Conservation (phyloP, 2,329 filamentous ascomycete species). For the Colletotrichum phormii region DNA sequence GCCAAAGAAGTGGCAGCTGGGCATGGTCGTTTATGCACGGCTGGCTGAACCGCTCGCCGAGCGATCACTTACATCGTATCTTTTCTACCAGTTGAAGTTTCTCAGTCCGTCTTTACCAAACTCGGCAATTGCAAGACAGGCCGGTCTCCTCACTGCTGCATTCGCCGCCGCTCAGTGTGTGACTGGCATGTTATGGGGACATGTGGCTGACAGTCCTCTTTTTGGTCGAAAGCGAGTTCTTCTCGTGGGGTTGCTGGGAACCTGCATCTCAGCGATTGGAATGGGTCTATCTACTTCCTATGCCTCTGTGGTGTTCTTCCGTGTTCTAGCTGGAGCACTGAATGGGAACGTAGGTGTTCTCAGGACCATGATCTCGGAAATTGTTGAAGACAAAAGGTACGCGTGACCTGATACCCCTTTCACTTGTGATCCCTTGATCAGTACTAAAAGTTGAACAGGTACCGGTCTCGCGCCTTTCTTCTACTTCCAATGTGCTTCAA, state of each 20-base stretch:
- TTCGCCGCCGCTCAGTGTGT: constrained; percentile 40
- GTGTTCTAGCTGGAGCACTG: constrained; percentile 37
- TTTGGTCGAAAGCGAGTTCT: constrained; percentile 39
- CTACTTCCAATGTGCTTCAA: constrained; percentile 41
- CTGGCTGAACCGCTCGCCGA: constrained; percentile 44
- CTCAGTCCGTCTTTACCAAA: constrained; percentile 28
- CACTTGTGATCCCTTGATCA: background rate
- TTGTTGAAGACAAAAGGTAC: constrained; percentile 38
- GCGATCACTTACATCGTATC: constrained; percentile 40
- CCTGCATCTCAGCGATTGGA: constrained; percentile 74
- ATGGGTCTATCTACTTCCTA: constrained; percentile 79
- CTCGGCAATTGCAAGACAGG: constrained; percentile 36
- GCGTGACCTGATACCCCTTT: background rate
- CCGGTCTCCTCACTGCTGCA: constrained; percentile 38
- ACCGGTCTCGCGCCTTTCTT: constrained; percentile 38
- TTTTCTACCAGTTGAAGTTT: constrained; percentile 39
- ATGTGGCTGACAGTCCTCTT: constrained; percentile 33
- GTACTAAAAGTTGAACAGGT: background rate
- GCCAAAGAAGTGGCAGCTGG: constrained; percentile 42
- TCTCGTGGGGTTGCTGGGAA: constrained; percentile 46
- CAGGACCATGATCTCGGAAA: constrained; percentile 40
- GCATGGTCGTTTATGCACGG: constrained; percentile 42
- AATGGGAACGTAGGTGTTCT: constrained; percentile 40
- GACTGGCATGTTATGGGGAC: constrained; percentile 39
- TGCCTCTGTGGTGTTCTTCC: constrained; percentile 38